These are phyloP conservation scores for Diplosphaera chodatii DNA, from an alignment of 139 green algal genomes.

Conservation along the genomic window DNA sequence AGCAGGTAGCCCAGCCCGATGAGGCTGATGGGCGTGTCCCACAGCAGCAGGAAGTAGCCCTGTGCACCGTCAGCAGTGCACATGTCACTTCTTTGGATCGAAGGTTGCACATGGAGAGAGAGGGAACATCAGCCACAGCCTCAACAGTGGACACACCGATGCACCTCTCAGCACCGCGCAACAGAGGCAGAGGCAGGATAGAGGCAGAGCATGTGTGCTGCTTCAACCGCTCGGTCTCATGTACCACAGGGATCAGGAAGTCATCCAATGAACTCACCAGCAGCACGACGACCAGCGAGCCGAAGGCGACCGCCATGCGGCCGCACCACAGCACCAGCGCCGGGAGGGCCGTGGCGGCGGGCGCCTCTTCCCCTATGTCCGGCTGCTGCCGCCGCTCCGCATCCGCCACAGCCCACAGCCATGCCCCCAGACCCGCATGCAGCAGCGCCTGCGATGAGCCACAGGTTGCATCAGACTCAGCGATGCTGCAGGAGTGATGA, in stretches of 20 bases:
- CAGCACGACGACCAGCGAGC: constrained; percentile 12
- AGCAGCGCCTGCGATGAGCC: constrained; percentile 16
- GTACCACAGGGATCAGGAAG: too few species aligned
- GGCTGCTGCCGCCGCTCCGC: neutral
- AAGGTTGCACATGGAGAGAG: too few species aligned
- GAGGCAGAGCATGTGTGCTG: too few species aligned
- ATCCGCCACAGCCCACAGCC: neutral
- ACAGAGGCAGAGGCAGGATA: too few species aligned
- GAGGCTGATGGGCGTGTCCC: constrained; percentile 8
- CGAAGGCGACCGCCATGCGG: constrained; percentile 10
- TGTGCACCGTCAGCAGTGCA: constrained; percentile 9
- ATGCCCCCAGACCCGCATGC: constrained; percentile 11
- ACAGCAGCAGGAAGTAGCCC: constrained; percentile 29
- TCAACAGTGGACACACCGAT: too few species aligned
- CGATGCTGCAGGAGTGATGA: too few species aligned
- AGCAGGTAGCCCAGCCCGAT: constrained; percentile 31
- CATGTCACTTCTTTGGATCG: too few species aligned
- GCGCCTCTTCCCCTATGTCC: neutral
- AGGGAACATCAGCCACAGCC: too few species aligned
- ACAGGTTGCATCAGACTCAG: too few species aligned
- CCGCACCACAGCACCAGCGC: neutral
- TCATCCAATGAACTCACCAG: constrained; percentile 6
- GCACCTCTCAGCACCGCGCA: too few species aligned
- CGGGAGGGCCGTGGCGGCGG: neutral
- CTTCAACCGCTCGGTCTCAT: too few species aligned